Base-by-base conservation (phyloP, 192 early-diverging fungal genomes). In the Coemansia sp. region DNA sequence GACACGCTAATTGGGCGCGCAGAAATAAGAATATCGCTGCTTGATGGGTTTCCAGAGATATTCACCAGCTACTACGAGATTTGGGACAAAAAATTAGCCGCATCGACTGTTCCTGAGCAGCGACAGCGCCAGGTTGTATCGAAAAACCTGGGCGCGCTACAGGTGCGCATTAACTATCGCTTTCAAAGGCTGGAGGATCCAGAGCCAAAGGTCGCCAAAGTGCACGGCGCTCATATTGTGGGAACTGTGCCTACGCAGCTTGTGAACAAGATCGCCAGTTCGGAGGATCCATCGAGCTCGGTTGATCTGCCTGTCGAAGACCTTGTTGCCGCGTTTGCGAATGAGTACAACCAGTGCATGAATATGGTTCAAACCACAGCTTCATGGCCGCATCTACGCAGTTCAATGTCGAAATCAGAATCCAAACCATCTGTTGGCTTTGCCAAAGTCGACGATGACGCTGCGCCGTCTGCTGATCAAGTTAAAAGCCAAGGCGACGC, bases 61-160 rank as follows among this genome's bases (percentile, higher is more conserved):
- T 90, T 90, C 54, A 87, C 85, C 18, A 89, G 84, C 67, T 91
- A 89, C 61, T 90, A 90, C 63, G 90, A 91, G 62, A 88, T 91
- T 30, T 91, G 90, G 90, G 89, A 91, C 67, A 83, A 85, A 60
- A 88, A 85, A 56, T 71, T 86, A 63, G 80, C 90, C 0, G 73
- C 76, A 7, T 85, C 87, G 32, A 88, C 87, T 7, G 86, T 86
- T 51, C 86, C 88, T 10, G 83, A 86, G 28, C 77, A 87, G 31
- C 76, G 66, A 55, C 85, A 80, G 63, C 67, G 72, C 22, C 74
- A 85, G 42, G 69, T 85, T 0, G 64, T 88, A 7, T 89, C 86
- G 0, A 85, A 77, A 57, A 90, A 91, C 63, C 75, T 90, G 29
- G 90, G 90, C 7, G 90, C 89, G 4, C 63, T 91, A 28, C 87